phyloP scores from a whole-genome alignment of 768 basidiomycete species.

The Dentipellis sp. region DNA sequence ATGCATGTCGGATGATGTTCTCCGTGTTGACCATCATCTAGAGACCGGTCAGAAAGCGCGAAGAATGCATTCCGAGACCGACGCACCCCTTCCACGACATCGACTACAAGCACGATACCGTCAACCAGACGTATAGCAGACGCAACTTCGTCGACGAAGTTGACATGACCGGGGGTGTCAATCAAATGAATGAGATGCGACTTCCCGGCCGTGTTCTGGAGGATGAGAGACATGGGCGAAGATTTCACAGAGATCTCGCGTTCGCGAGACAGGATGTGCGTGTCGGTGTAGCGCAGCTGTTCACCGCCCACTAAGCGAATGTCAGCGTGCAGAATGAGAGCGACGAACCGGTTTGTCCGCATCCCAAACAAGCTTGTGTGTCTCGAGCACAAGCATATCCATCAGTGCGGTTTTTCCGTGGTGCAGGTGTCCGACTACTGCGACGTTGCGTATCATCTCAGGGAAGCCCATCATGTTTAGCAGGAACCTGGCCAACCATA shows the following conservation, averaged over 20 bases:
- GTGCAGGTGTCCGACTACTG: conserved; percentile 92
- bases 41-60: conserved; percentile 3
- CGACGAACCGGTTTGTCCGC: conserved; percentile 71
- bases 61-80: neutral
- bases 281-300: conserved; percentile 93
- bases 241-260: conserved; percentile 95
- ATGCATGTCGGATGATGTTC: conserved; percentile 75
- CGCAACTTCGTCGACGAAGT: conserved; percentile 97
- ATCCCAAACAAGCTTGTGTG: conserved; percentile 92
- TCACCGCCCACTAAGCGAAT: neutral
- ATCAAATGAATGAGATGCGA: conserved; percentile 90
- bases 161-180: conserved; percentile 97
- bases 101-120: conserved; percentile 89
- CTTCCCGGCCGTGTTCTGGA: conserved; percentile 80
- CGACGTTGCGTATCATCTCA: conserved; percentile 93
- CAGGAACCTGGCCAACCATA: conserved; percentile 54
- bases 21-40: conserved; percentile 93
- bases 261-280: conserved; percentile 80
- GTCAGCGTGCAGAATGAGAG: neutral
- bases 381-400: conserved; percentile 97
- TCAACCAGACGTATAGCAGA: conserved; percentile 80
- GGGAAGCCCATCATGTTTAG: conserved; percentile 87
- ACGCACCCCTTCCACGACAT: conserved; percentile 92
- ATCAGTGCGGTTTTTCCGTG: conserved; percentile 96
- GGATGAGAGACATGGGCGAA: conserved; percentile 88